Base-by-base conservation (phyloP, 1,284 basidiomycete genomes). In the Cutaneotrichosporon sp. region DNA sequence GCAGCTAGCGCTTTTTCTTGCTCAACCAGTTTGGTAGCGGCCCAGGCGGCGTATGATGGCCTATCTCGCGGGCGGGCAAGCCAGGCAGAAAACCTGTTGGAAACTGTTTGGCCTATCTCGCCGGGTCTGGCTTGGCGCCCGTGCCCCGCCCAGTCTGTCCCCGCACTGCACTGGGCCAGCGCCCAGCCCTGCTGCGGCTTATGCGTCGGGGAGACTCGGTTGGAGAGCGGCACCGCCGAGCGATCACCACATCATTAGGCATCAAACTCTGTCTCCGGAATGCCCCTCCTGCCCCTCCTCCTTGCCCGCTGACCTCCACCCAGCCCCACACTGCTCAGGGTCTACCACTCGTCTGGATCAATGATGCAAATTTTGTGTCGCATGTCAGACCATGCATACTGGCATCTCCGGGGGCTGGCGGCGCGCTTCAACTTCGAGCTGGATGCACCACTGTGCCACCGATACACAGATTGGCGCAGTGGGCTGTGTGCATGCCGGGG, bases 61-160 rank as follows among this genome's bases (percentile, higher is more conserved):
- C 6, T 46, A 46, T 14, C 22, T 24, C 22, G 11, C 45, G 10
- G 43, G 9, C 7, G 43, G n/a, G 36, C 36, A 11, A 14, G 36
- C n/a, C 2, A 22, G 45, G 14, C 22, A 10, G 14, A 46, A 46
- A 46, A 24, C 22, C 45, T 46, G 36, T n/a, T 38, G 45, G 45
- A 46, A 24, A 9, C 45, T 46, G 36, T n/a, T 38, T 22, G 45
- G 45, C 45, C 45, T 45, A 45, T 45, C 43, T 45, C 43, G 20
- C 7, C 43, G 43, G 43, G 9, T 20, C 13, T 9, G 22, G 43
- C 43, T 38, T 38, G 36, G 36, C 29, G 29, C 29, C 29, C 29
- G 29, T 29, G 29, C 34, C 34, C 2, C 16, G 11, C 10, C 34
- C 34, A 16, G 13, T n/a, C 16, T 36, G 34, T 4, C 34, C 34